These are phyloP conservation scores for Candida montana DNA, from an alignment of 805 yeast genomes.

Conservation along the genomic window DNA sequence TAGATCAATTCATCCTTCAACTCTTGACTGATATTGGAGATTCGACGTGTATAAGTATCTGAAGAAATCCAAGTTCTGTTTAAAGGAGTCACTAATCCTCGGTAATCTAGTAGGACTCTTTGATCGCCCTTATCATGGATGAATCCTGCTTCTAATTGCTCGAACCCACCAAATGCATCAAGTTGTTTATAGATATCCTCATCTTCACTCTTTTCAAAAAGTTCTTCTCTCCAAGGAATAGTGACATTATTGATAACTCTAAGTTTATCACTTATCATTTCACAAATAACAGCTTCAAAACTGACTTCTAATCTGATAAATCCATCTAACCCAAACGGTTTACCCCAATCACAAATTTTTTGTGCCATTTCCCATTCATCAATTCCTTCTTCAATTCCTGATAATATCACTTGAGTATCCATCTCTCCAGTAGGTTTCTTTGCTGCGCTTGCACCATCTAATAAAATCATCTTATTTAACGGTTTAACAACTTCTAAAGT, in stretches of 20 bases:
- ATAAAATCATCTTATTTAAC: conserved; percentile 40
- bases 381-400: conserved; percentile 30
- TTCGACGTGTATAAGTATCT: conserved; percentile 41
- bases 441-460: conserved; percentile 72
- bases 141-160: conserved; percentile 41
- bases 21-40: conserved; percentile 31
- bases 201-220: conserved; percentile 8
- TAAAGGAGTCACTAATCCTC: conserved; percentile 47
- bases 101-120: conserved; percentile 45
- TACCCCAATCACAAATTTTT: conserved; percentile 48
- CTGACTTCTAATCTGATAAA: conserved; percentile 54
- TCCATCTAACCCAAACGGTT: conserved; percentile 51
- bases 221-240: conserved; percentile 28
- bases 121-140: conserved; percentile 43
- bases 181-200: conserved; percentile 17
- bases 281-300: conserved; percentile 57
- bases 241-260: conserved; percentile 42
- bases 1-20: conserved; percentile 31
- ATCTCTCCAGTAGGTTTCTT: conserved; percentile 51
- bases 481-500: conserved; percentile 46
- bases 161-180: conserved; percentile 34
- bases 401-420: conserved; percentile 48
- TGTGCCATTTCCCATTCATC: conserved; percentile 44
- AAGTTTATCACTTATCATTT: conserved; percentile 42
- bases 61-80: conserved; percentile 44